Conservation (phyloP, 2,329 filamentous ascomycete genomes). For the Aspergillus sp. region DNA sequence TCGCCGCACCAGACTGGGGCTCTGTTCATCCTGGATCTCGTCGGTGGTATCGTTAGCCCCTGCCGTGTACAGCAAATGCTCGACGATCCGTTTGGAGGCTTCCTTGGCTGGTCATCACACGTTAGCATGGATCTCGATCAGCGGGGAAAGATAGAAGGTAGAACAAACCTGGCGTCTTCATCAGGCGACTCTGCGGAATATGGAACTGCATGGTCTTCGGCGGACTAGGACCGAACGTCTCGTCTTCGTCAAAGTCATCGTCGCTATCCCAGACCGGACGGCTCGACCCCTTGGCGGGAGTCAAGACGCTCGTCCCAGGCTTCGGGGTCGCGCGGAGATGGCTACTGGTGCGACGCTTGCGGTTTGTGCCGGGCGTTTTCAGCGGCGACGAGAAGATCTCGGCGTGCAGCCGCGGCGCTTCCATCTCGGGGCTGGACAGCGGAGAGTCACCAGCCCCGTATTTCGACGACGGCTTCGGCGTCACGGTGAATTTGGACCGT, state of each 20-base stretch:
- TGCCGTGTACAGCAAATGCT: constrained; percentile 47
- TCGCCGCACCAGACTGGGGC: constrained; percentile 46
- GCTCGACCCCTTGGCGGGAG: constrained; percentile 54
- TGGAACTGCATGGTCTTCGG: constrained; percentile 69
- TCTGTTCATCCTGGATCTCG: constrained; percentile 39
- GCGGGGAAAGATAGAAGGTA: neutral
- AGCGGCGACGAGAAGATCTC: constrained; percentile 81
- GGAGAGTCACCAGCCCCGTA: constrained; percentile 49
- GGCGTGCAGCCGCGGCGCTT: constrained; percentile 76
- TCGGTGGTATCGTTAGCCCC: constrained; percentile 41
- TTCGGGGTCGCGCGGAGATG: constrained; percentile 53
- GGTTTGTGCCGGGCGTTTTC: constrained; percentile 45
- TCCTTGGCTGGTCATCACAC: constrained; percentile 41
- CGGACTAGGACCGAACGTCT: constrained; percentile 71
- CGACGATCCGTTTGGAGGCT: constrained; percentile 50
- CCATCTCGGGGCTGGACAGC: constrained; percentile 73
- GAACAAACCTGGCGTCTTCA: constrained; percentile 48
- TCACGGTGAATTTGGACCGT: constrained; percentile 32
- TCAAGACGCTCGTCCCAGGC: constrained; percentile 83
- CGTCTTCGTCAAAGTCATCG: constrained; percentile 61
- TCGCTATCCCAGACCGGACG: constrained; percentile 70
- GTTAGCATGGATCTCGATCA: neutral
- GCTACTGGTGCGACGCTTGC: constrained; percentile 42
- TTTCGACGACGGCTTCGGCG: constrained; percentile 29
- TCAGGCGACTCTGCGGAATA: constrained; percentile 48